Percentiles rank a stretch among this genome's conserved stretches.
phyloP scores from a whole-genome alignment of 345 rosid species.

The Camelina hispida region DNA sequence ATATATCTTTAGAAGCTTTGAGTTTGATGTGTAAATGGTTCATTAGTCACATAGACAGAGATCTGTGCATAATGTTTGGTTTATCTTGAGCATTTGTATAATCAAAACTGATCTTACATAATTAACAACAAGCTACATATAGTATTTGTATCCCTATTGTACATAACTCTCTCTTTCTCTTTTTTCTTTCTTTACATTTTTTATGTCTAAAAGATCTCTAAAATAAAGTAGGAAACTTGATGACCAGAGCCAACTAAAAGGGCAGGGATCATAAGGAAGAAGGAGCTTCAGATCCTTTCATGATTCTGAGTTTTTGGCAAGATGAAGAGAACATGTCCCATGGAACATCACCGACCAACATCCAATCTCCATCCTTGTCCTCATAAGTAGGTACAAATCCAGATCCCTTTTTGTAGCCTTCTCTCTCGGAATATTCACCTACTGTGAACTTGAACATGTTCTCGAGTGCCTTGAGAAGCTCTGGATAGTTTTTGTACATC shows the following conservation, averaged over 20 bases:
- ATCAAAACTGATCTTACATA: slow-evolving; percentile 25
- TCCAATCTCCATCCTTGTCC: slow-evolving; percentile 89
- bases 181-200: slow-evolving; percentile 8
- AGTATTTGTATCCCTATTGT: slow-evolving; percentile 13
- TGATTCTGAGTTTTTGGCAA: slow-evolving; percentile 84
- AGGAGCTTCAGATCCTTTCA: slow-evolving; percentile 75
- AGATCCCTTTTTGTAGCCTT: slow-evolving; percentile 71
- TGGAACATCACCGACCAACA: slow-evolving; percentile 89
- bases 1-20: too few species aligned
- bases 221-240: background rate
- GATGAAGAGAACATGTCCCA: slow-evolving; percentile 89
- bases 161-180: background rate
- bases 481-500: slow-evolving; percentile 57
- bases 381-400: slow-evolving; percentile 78
- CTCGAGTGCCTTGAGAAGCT: slow-evolving; percentile 66
- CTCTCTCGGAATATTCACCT: slow-evolving; percentile 67
- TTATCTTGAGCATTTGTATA: background rate
- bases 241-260: background rate
- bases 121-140: background rate
- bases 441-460: slow-evolving; percentile 76
- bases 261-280: slow-evolving; percentile 4
- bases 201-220: slow-evolving; percentile 1
- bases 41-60: too few species aligned
- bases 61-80: too few species aligned
- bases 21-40: too few species aligned